A percentile compares a stretch with the other conserved stretches of the same genome.
These are phyloP conservation scores for Pleurotus ostreatus DNA, from an alignment of 768 basidiomycete species.

Conservation along the genomic window DNA sequence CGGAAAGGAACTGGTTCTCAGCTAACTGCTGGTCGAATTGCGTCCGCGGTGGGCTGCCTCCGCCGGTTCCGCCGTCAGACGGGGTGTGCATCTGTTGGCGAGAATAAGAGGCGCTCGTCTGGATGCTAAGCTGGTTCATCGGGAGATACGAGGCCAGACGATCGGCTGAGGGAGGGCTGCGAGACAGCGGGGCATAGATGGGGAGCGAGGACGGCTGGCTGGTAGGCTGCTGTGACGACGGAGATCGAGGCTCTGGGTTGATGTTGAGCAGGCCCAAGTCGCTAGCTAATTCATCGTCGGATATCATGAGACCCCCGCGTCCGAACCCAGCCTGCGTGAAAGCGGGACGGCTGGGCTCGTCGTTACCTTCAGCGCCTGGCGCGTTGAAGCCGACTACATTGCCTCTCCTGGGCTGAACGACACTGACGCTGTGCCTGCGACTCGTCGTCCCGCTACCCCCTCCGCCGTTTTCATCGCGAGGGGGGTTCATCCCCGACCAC, in stretches of 20 bases:
- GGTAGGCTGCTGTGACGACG: constrained; percentile 47
- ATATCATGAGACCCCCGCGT: constrained; percentile 61
- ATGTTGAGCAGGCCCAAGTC: constrained; percentile 64
- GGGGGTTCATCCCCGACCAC: constrained; percentile 68
- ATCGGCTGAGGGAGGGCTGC: constrained; percentile 52
- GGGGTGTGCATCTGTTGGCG: constrained; percentile 56
- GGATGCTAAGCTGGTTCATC: constrained; percentile 55
- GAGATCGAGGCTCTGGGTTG: constrained; percentile 35
- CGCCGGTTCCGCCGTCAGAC: constrained; percentile 55
- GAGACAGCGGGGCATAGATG: constrained; percentile 66
- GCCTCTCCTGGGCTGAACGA: constrained; percentile 70
- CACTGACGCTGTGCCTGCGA: constrained; percentile 76
- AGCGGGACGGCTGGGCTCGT: constrained; percentile 28
- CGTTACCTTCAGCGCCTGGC: constrained; percentile 38
- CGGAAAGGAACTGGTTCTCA: constrained; percentile 31
- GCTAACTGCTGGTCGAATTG: constrained; percentile 42
- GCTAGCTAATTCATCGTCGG: constrained; percentile 77
- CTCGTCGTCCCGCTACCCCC: constrained; percentile 79
- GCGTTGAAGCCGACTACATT: constrained; percentile 68
- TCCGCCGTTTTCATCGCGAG: constrained; percentile 57
- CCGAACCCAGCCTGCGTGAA: constrained; percentile 27
- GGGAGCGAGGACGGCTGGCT: constrained; percentile 76
- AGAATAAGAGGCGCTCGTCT: constrained; percentile 38
- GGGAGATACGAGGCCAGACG: constrained; percentile 49
- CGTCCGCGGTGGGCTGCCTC: constrained; percentile 40